These are phyloP conservation scores for Hypomontagnella monticulosa DNA, from an alignment of 495 filamentous ascomycete species.

Conservation along the genomic window DNA sequence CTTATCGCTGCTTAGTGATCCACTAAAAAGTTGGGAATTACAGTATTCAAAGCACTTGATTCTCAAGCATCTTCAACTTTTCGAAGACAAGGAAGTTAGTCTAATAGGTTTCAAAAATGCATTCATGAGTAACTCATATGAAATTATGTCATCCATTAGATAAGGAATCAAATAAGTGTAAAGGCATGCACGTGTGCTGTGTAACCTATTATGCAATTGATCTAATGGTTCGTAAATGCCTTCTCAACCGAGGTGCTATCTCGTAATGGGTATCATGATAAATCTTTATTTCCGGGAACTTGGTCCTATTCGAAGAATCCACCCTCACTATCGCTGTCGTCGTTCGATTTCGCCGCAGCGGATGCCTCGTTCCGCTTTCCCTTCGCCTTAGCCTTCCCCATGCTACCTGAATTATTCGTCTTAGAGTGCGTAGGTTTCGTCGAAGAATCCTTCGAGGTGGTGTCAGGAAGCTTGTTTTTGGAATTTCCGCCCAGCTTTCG, in stretches of 20 bases:
- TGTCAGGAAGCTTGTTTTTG: slow-evolving; percentile 4
- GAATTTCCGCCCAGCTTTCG: slow-evolving; percentile 27
- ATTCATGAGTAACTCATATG: too few species aligned
- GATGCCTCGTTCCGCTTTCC: slow-evolving; percentile 4
- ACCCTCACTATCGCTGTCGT: slow-evolving; percentile 42
- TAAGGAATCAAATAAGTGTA: too few species aligned
- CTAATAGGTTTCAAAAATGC: too few species aligned
- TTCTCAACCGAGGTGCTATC: neutral
- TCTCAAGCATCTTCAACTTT: too few species aligned
- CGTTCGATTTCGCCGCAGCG: slow-evolving; percentile 2
- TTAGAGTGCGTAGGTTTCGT: slow-evolving; percentile 15
- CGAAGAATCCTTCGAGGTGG: slow-evolving; percentile 11
- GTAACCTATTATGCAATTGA: neutral
- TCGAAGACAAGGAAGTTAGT: too few species aligned
- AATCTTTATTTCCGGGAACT: slow-evolving; percentile 13
- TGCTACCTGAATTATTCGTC: slow-evolving; percentile 9
- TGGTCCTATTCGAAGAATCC: slow-evolving; percentile 45
- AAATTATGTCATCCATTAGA: too few species aligned
- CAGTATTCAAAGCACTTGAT: too few species aligned
- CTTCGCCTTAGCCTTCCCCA: slow-evolving; percentile 13
- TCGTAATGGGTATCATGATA: slow-evolving; percentile 34
- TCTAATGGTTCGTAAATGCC: neutral
- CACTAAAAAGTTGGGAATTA: too few species aligned
- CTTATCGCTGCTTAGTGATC: neutral
- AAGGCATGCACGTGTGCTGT: too few species aligned